phyloP scores from a whole-genome alignment of 202 grass and related monocot species.

The Schoenoplectus tabernaemontani region DNA sequence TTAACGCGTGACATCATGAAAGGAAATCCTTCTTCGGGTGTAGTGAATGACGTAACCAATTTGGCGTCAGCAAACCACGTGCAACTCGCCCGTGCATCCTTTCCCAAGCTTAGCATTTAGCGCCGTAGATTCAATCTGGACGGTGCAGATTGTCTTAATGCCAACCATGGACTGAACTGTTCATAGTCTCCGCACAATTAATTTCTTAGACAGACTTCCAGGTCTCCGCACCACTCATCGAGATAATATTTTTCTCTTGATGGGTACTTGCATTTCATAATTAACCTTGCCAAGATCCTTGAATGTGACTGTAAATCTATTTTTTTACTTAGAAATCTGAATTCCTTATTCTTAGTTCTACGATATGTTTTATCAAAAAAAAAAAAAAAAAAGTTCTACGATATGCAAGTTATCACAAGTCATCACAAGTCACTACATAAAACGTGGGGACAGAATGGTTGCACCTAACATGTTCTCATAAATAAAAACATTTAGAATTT shows the following conservation, averaged over 20 bases:
- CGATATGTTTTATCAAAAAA: too few relatives aligned
- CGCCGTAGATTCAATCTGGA: not conserved
- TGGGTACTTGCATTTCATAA: too few relatives aligned
- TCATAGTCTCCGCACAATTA: not conserved
- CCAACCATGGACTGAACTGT: not conserved
- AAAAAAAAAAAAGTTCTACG: too few relatives aligned
- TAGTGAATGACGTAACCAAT: not conserved
- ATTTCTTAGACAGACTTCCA: not conserved
- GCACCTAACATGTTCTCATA: too few relatives aligned
- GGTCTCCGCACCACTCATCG: not conserved
- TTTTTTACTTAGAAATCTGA: too few relatives aligned
- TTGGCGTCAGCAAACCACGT: not conserved
- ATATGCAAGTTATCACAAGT: too few relatives aligned
- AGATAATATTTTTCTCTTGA: not conserved
- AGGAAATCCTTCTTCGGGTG: not conserved
- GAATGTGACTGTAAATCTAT: too few relatives aligned
- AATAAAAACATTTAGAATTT: too few relatives aligned
- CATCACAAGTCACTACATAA: too few relatives aligned
- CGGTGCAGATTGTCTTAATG: not conserved
- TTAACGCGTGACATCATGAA: not conserved
- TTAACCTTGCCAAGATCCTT: too few relatives aligned
- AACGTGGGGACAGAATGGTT: too few relatives aligned
- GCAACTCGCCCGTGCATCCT: not conserved
- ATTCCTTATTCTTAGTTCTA: too few relatives aligned
- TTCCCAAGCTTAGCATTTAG: not conserved